Percentiles rank a stretch among this genome's conserved stretches.
Evolutionary conservation across 1,284 basidiomycete genomes (phyloP).

Genomic region (Trametes polyzona): DNA sequence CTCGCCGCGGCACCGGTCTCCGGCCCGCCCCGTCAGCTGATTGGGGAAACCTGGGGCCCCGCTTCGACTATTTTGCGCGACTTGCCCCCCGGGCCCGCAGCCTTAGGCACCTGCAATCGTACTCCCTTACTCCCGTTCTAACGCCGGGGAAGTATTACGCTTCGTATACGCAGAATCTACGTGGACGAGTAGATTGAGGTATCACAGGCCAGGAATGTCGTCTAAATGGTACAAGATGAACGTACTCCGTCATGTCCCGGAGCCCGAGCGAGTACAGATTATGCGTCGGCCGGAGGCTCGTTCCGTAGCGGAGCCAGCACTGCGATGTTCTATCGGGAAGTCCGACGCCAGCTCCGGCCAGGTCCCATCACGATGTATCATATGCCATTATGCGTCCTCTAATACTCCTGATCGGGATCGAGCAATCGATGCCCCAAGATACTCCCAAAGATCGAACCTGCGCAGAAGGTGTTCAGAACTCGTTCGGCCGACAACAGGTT

Average conservation of each 20-base stretch:
- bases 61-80: neutral
- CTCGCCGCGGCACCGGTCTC: neutral
- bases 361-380: constrained; percentile 20
- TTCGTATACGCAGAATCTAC: neutral
- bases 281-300: constrained; percentile 9
- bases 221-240: constrained; percentile 2
- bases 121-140: too few relatives aligned
- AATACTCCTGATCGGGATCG: constrained; percentile 10
- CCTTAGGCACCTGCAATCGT: too few relatives aligned
- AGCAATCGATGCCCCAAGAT: neutral
- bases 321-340: constrained; percentile 5
- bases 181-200: neutral
- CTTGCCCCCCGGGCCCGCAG: too few relatives aligned
- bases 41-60: constrained; percentile 12
- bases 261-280: constrained; percentile 8
- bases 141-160: neutral
- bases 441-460: neutral
- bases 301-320: constrained; percentile 9
- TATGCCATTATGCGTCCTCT: constrained; percentile 11
- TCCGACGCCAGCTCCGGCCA: constrained; percentile 4
- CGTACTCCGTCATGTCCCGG: constrained; percentile 11
- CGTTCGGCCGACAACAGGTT: neutral
- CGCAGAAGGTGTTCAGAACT: neutral
- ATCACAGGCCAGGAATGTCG: neutral
- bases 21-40: constrained; percentile 22